Evolutionary conservation across 75 land plant species (phyloP), one percentile per base, ranked within the genome.

Genomic region (Adiantum capillusveneris): DNA sequence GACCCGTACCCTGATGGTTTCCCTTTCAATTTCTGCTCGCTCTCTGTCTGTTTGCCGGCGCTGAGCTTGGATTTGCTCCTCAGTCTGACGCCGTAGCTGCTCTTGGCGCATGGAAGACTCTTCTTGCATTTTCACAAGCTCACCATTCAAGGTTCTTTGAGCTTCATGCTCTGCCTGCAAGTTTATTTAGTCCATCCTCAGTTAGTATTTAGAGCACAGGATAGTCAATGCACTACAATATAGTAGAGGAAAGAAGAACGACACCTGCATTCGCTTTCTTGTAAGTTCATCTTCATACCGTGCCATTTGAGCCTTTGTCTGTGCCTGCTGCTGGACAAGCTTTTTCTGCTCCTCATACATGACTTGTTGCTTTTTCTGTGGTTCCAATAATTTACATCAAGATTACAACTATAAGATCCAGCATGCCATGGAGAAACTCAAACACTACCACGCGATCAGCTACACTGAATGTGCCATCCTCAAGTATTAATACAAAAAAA

Each of bases 251-350:
- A 9, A 9, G 9, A 34, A 34, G 37, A 34, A 3, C 9, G 3
- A 5, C 70, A 72, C 97, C 84, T 84, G 87, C 94, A 88, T 84
- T 55, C 98, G 83, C 64, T 93, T 93, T 61, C 90, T 78, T n/a
- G 94, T 73, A 57, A 93, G 75, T 64, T 93, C 98, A 78, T 93
- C 98, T 67, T 93, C 98, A 62, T 93, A 93, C 9, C 84, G 84
- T 26, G 82, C 82, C 85, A 93, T 80, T 65, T 93, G 94, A 9
- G 94, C 85, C 53, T 93, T 93, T 56, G 77, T 81, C 67, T 93
- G 90, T 45, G 98, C 89, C 42, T 93, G 89, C 58, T 82, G 86
- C 72, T 93, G 98, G 26, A 63, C 73, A 42, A 88, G 62, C 43
- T 88, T 93, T 57, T 81, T 88, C 69, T 88, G 94, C 53, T 88